phyloP scores from a whole-genome alignment of 192 early-diverging fungal genomes.

The Coemansia sp. region DNA sequence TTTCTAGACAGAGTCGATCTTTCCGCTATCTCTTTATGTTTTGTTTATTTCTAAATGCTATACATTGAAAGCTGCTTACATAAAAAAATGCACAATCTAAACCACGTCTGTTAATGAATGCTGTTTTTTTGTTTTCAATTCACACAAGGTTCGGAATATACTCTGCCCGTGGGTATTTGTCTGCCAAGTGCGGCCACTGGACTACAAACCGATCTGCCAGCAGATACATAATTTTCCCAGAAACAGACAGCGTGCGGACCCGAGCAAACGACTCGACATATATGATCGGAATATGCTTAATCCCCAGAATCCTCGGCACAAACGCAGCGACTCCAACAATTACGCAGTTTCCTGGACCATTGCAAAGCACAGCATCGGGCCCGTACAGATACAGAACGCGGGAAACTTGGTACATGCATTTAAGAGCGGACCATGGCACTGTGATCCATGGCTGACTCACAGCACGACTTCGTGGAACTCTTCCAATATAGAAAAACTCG shows the following conservation, averaged over 20 bases:
- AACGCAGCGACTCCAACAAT: constrained; percentile 65
- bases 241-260: constrained; percentile 80
- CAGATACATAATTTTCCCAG: constrained; percentile 77
- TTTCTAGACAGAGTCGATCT: constrained; percentile 14
- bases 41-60: background rate
- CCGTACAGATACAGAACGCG: constrained; percentile 38
- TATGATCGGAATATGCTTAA: constrained; percentile 62
- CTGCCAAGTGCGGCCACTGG: constrained; percentile 75
- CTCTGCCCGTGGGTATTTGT: constrained; percentile 60
- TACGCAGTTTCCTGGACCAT: constrained; percentile 89
- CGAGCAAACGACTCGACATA: constrained; percentile 94
- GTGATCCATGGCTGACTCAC: constrained; percentile 71
- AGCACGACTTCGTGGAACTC: constrained; percentile 70
- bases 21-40: background rate
- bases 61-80: background rate
- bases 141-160: constrained; percentile 69
- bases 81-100: too few species aligned
- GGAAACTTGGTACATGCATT: constrained; percentile 20
- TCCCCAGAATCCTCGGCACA: constrained; percentile 58
- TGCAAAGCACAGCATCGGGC: constrained; percentile 76
- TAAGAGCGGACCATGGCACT: constrained; percentile 56
- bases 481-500: constrained; percentile 45
- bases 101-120: background rate
- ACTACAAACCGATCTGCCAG: constrained; percentile 86
- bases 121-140: background rate